Percentiles rank a stretch among this genome's conserved stretches.
Evolutionary conservation across 306 rosid species (phyloP).

Genomic region (Boehmeria nivea): DNA sequence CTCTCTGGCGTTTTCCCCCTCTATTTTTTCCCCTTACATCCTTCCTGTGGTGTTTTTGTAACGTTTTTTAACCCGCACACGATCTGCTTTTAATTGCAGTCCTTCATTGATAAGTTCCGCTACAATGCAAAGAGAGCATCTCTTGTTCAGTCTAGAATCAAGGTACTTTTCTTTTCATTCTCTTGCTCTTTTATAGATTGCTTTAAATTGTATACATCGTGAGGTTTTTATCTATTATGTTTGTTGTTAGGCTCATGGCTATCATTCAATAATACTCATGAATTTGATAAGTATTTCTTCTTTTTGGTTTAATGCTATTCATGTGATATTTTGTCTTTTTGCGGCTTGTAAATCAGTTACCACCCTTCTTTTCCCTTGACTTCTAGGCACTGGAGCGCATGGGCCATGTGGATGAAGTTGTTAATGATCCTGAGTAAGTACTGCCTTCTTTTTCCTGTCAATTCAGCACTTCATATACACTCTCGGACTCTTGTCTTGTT

Average conservation of each 20-base stretch:
- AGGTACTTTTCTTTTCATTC: slow-evolving; percentile 47
- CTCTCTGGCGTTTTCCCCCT: background rate
- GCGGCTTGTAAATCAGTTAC: background rate
- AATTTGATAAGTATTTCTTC: background rate
- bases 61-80: slow-evolving; percentile 25
- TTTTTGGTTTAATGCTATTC: slow-evolving; percentile 7
- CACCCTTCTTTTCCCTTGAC: slow-evolving; percentile 3
- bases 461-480: slow-evolving; percentile 2
- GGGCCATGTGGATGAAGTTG: slow-evolving; percentile 85
- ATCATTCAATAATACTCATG: background rate
- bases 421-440: slow-evolving; percentile 96
- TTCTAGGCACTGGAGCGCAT: slow-evolving; percentile 84
- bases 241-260: slow-evolving; percentile 13
- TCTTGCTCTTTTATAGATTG: background rate
- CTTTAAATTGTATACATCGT: background rate
- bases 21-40: background rate
- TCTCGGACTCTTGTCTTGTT: background rate
- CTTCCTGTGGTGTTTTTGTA: background rate
- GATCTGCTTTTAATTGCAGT: slow-evolving; percentile 43
- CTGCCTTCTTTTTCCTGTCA: slow-evolving; percentile 17
- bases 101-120: slow-evolving; percentile 95
- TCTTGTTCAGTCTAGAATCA: slow-evolving; percentile 98
- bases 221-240: slow-evolving; percentile 11
- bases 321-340: background rate
- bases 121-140: slow-evolving; percentile 99